Percentiles rank a stretch among this genome's conserved stretches.
phyloP scores from a whole-genome alignment of 352 stramenopile species.

The Phytophthora lateralis region DNA sequence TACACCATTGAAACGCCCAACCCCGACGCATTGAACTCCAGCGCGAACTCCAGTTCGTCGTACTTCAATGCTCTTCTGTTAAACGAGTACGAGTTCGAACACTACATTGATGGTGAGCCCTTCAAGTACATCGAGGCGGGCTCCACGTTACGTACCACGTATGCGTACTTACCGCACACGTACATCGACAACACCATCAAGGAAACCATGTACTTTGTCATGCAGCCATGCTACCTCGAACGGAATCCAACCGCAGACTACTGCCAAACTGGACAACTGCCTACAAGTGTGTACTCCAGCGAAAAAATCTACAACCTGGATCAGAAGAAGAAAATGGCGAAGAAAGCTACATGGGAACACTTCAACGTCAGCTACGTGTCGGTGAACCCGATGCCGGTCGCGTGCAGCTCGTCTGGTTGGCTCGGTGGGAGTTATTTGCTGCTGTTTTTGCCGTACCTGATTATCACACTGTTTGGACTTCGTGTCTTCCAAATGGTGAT shows the following conservation, averaged over 20 bases:
- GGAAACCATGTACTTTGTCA: constrained; percentile 65
- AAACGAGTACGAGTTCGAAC: constrained; percentile 55
- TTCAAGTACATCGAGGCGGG: constrained; percentile 47
- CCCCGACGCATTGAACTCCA: constrained; percentile 8
- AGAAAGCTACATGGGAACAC: constrained; percentile 15
- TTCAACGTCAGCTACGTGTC: constrained; percentile 45
- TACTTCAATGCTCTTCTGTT: constrained; percentile 66
- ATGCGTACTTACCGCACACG: constrained; percentile 50
- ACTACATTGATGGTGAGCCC: constrained; percentile 50
- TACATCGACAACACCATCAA: constrained; percentile 53
- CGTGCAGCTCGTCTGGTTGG: constrained; percentile 52
- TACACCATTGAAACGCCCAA: constrained; percentile 53
- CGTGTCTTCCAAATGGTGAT: constrained; percentile 66
- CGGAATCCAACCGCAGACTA: constrained; percentile 43
- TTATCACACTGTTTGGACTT: constrained; percentile 56
- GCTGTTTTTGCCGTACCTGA: constrained; percentile 63
- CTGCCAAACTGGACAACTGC: constrained; percentile 42
- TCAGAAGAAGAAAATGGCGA: constrained; percentile 34
- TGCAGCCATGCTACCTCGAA: constrained; percentile 54
- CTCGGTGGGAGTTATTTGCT: constrained; percentile 54
- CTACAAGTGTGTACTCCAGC: constrained; percentile 41
- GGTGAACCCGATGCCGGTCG: constrained; percentile 69
- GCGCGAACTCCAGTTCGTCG: constrained; percentile 20
- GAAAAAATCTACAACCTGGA: constrained; percentile 57
- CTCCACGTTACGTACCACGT: constrained; percentile 50